Evolutionary conservation across 371 early-diverging fungal genomes (phyloP).

Genomic region (Rhizopus microsporus): DNA sequence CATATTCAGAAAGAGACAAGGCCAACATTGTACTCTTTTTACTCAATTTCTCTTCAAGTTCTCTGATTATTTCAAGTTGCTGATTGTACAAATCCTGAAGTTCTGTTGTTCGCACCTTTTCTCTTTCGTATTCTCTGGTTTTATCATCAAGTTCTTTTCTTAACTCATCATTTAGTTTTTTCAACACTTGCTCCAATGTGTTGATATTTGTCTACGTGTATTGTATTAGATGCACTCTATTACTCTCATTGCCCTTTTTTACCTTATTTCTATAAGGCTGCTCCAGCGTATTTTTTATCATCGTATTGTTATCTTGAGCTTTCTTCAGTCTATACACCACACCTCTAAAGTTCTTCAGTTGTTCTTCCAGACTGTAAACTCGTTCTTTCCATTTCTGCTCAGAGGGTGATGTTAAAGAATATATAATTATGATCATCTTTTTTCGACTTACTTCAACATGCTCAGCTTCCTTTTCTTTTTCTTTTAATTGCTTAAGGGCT

Average conservation of each 20-base stretch:
- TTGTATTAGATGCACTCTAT: neutral
- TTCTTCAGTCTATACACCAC: constrained; percentile 28
- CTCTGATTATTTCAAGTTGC: neutral
- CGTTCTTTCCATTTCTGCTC: constrained; percentile 23
- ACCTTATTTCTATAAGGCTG: constrained; percentile 30
- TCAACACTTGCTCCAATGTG: constrained; percentile 10
- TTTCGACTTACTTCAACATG: neutral
- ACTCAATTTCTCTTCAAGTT: constrained; percentile 28
- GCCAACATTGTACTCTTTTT: constrained; percentile 29
- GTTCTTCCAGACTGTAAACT: constrained; percentile 17
- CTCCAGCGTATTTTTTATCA: constrained; percentile 24
- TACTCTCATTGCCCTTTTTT: constrained; percentile 10
- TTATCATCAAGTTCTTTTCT: constrained; percentile 22
- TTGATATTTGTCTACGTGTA: no score
- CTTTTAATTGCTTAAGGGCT: constrained; percentile 17
- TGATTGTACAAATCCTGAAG: constrained; percentile 3
- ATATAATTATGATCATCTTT: neutral
- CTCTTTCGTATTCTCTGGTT: constrained; percentile 6
- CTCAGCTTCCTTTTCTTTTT: constrained; percentile 17
- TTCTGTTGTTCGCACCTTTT: constrained; percentile 6
- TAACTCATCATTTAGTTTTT: constrained; percentile 28
- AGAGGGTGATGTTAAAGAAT: constrained; percentile 7
- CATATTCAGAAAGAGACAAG: constrained; percentile 21
- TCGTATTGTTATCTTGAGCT: constrained; percentile 20
- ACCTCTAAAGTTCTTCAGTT: constrained; percentile 18